phyloP scores from a whole-genome alignment of 352 stramenopile species.

The Pythium sukuiense region DNA sequence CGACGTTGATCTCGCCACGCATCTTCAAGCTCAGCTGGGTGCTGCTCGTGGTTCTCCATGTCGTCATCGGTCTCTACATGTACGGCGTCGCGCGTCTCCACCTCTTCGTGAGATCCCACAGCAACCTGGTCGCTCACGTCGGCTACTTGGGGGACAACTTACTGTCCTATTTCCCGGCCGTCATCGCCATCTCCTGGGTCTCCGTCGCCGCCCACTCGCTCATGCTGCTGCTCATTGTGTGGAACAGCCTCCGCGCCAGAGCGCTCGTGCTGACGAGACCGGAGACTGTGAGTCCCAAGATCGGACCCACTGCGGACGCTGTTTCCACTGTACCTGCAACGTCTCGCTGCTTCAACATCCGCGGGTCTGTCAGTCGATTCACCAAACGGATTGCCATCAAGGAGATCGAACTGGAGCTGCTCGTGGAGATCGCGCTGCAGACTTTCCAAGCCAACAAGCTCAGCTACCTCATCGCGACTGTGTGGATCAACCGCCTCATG shows the following conservation, averaged over 20 bases:
- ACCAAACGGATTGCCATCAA: background rate
- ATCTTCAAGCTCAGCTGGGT: background rate
- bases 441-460: slow-evolving; percentile 30
- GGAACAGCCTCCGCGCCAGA: background rate
- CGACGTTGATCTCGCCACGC: background rate
- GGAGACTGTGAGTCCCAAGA: background rate
- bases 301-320: background rate
- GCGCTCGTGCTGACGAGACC: background rate
- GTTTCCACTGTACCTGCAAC: background rate
- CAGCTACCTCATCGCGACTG: slow-evolving; percentile 16
- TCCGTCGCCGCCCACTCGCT: background rate
- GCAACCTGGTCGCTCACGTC: background rate
- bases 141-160: slow-evolving; percentile 4
- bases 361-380: background rate
- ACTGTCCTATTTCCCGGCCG: background rate
- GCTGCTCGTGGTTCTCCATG: background rate
- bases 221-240: background rate
- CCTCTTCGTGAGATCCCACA: background rate
- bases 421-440: slow-evolving; percentile 28
- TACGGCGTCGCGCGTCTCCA: background rate
- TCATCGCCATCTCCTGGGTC: slow-evolving; percentile 1
- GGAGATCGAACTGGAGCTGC: background rate
- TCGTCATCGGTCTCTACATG: background rate
- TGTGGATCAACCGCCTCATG: slow-evolving; percentile 28
- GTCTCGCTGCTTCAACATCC: background rate